These are phyloP conservation scores for Hortaea werneckii DNA, from an alignment of 2,329 filamentous ascomycete genomes.

Conservation along the genomic window DNA sequence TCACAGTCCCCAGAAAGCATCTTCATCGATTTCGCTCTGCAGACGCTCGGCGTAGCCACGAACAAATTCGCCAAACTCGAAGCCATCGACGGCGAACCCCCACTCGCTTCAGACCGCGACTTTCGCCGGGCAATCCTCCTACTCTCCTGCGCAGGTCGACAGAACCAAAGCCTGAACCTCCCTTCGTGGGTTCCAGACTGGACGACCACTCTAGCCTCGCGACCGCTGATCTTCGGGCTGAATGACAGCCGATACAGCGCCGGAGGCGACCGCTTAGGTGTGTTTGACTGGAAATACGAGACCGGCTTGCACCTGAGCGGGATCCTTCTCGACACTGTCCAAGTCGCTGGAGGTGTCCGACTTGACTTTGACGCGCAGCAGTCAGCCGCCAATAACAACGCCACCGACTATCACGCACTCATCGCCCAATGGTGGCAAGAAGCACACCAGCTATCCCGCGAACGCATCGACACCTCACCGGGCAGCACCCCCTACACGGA, in stretches of 20 bases:
- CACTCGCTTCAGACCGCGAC: constrained; percentile 5
- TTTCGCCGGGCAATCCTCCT: constrained; percentile 17
- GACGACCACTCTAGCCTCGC: constrained; percentile 14
- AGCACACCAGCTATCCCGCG: constrained; percentile 12
- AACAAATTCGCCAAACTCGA: constrained; percentile 3
- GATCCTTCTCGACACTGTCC: constrained; percentile 19
- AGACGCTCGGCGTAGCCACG: constrained; percentile 16
- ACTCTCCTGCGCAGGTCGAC: constrained; percentile 19
- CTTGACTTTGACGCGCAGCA: constrained; percentile 8
- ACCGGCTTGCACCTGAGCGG: constrained; percentile 17
- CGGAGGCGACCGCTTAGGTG: constrained; percentile 14
- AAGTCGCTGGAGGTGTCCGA: constrained; percentile 9
- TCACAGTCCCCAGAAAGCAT: constrained; percentile 14
- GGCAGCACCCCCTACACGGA: constrained; percentile 17
- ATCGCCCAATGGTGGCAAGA: constrained; percentile 19
- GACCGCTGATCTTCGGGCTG: constrained; percentile 19
- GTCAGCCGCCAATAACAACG: not conserved
- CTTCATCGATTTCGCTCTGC: constrained; percentile 21
- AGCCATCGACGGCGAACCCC: constrained; percentile 5
- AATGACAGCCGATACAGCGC: constrained; percentile 11
- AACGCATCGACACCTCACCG: constrained; percentile 16
- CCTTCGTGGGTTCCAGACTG: constrained; percentile 21
- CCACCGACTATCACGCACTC: constrained; percentile 2
- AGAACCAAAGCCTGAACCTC: constrained; percentile 14
- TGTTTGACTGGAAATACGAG: constrained; percentile 18